A percentile compares a stretch with the other conserved stretches of the same genome.
Conservation (phyloP, 2,329 filamentous ascomycete species). For the Aspergillus fumigatus region DNA sequence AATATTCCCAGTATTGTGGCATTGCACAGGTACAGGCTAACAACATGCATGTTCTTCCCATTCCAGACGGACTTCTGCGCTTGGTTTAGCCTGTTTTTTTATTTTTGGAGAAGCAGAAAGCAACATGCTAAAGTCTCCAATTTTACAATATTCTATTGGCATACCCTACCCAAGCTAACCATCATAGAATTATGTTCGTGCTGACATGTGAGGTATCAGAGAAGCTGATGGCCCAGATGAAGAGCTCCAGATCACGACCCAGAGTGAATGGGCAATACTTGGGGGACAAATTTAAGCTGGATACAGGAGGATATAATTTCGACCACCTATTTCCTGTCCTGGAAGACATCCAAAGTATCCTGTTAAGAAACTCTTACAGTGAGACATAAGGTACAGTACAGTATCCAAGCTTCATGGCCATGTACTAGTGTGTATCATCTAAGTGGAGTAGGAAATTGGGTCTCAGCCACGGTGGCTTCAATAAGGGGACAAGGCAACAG, state of each 20-base stretch:
- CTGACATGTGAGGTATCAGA: too few species aligned
- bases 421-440: slow-evolving; percentile 13
- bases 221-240: neutral
- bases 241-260: neutral
- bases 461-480: slow-evolving; percentile 17
- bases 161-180: too few species aligned
- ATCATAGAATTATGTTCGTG: too few species aligned
- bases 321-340: too few species aligned
- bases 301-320: neutral
- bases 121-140: neutral
- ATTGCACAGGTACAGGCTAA: neutral
- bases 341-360: neutral
- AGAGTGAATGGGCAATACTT: neutral
- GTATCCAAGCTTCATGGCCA: slow-evolving; percentile 17
- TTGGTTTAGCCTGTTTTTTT: neutral
- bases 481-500: slow-evolving; percentile 6
- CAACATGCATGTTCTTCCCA: neutral
- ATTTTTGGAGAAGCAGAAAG: neutral
- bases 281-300: neutral
- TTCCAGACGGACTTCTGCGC: neutral
- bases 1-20: neutral
- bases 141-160: too few species aligned
- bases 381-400: neutral
- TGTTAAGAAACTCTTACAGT: too few species aligned
- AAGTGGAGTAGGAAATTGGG: neutral